A percentile compares a stretch with the other conserved stretches of the same genome.
phyloP scores from a whole-genome alignment of 139 green algal species.

The Tetraselmis chui region DNA sequence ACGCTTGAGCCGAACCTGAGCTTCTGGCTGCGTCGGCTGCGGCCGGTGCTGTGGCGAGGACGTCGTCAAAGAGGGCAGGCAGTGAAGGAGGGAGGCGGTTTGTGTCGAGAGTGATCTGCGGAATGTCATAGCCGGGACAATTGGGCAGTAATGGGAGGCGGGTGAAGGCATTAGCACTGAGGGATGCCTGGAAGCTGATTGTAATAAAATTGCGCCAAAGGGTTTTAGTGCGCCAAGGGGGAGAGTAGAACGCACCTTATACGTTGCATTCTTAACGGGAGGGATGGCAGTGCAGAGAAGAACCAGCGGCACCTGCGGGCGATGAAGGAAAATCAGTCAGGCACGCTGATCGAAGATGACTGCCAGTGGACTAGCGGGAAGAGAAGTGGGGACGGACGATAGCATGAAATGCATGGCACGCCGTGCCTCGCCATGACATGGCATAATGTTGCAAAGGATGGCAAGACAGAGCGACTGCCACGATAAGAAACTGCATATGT shows the following conservation, averaged over 20 bases:
- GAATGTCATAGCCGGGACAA: too few species aligned
- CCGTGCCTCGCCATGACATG: slow-evolving; percentile 2
- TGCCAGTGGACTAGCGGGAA: too few species aligned
- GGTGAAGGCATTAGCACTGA: not conserved
- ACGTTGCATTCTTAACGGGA: slow-evolving; percentile 44
- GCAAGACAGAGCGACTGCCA: too few species aligned
- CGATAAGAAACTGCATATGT: too few species aligned
- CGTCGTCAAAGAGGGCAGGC: slow-evolving; percentile 44
- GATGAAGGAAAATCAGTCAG: too few species aligned
- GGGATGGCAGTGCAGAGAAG: slow-evolving; percentile 26
- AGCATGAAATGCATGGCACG: too few species aligned
- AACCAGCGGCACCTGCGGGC: slow-evolving; percentile 43
- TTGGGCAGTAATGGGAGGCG: too few species aligned
- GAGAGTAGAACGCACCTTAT: slow-evolving; percentile 32
- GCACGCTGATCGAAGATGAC: too few species aligned
- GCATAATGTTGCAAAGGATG: slow-evolving; percentile 14
- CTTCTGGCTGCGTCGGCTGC: not conserved
- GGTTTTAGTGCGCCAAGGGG: too few species aligned
- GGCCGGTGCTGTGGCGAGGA: slow-evolving; percentile 18
- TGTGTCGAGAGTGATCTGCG: slow-evolving; percentile 40
- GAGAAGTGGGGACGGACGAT: too few species aligned
- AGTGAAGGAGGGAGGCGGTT: slow-evolving; percentile 44
- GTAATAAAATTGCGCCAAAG: too few species aligned
- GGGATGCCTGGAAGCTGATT: too few species aligned
- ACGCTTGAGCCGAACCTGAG: not conserved